These are phyloP conservation scores for Solanum clarkiae DNA, from an alignment of 257 asterid genomes.

Conservation along the genomic window DNA sequence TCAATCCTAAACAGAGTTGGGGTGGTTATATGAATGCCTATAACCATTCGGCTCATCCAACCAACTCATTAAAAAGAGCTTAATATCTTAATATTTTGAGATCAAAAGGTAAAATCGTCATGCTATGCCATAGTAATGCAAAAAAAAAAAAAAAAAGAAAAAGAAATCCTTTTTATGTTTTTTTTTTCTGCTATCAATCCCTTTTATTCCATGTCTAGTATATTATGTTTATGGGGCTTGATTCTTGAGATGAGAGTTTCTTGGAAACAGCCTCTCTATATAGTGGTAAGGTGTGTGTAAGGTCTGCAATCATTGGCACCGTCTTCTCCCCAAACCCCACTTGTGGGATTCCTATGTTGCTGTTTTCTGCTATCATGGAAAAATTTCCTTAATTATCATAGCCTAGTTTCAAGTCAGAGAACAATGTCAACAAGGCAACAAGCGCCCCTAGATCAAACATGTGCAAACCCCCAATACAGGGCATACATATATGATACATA, in stretches of 20 bases:
- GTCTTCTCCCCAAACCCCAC: too few relatives aligned
- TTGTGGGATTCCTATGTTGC: not conserved
- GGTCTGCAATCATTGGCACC: too few relatives aligned
- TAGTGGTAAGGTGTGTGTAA: too few relatives aligned
- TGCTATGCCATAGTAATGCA: not conserved
- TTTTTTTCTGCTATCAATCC: not conserved
- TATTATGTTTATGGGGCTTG: too few relatives aligned
- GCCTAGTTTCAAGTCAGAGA: not conserved
- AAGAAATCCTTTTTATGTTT: not conserved
- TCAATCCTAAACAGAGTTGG: not conserved
- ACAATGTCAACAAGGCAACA: not conserved
- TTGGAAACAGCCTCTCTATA: too few relatives aligned
- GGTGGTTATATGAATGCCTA: not conserved
- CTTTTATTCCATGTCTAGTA: too few relatives aligned
- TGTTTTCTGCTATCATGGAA: not conserved
- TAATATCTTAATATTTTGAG: not conserved
- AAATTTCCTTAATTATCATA: not conserved
- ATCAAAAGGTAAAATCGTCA: not conserved
- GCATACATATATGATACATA: not conserved
- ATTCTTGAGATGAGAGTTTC: too few relatives aligned
- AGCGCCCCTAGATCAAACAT: not conserved
- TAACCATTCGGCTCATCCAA: not conserved
- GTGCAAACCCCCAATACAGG: not conserved
- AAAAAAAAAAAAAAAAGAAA: not conserved
- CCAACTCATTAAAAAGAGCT: not conserved